Evolutionary conservation across 371 early-diverging fungal genomes (phyloP), one percentile per base, ranked within the genome.

Genomic region (Mucor racemosus): DNA sequence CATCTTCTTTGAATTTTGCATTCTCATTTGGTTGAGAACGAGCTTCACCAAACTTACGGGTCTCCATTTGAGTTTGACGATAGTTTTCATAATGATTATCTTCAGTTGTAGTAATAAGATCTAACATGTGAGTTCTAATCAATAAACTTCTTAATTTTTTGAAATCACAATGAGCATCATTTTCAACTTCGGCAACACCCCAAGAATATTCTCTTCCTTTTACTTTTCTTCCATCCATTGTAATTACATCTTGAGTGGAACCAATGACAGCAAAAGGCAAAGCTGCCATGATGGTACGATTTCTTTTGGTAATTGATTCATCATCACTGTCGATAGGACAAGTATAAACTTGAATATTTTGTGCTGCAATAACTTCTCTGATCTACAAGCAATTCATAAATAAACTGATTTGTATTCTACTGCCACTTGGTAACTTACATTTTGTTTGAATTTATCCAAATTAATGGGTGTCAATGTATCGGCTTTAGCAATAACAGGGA

Each of bases 251-350:
- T 65, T 92, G 87, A 38, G 92, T 91, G 72, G 92, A 91, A 39
- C 97, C 96, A 76, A 99, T 97, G 53, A 98, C 91, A 15, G 98
- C 93, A 80, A 97, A 97, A 7, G 99, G 99, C 90, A 94, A 88
- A 7, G 97, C 93, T 10, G 87, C 85, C 84, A 94, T 86, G 58
- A 96, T 95, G 76, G 87, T 92, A 71, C 82, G 82, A 82, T 95
- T 97, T 66, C 94, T 88, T 65, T 83, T 85, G 14, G 94, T 89
- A 54, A 84, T 86, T 14, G 86, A 82, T 68, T 95, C 95, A 71
- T 95, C 96, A 40, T 96, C 97, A 71, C 91, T 92, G 66, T 97
- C 94, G 40, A 94, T 77, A n/a, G 93, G 88, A 62, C 92, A 92
- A n/a, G 84, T 81, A 80, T 91, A 96, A 54, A 92, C 88, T 63